Evolutionary conservation across 2,329 filamentous ascomycete genomes (phyloP).

Genomic region (Sporothrix protearum): DNA sequence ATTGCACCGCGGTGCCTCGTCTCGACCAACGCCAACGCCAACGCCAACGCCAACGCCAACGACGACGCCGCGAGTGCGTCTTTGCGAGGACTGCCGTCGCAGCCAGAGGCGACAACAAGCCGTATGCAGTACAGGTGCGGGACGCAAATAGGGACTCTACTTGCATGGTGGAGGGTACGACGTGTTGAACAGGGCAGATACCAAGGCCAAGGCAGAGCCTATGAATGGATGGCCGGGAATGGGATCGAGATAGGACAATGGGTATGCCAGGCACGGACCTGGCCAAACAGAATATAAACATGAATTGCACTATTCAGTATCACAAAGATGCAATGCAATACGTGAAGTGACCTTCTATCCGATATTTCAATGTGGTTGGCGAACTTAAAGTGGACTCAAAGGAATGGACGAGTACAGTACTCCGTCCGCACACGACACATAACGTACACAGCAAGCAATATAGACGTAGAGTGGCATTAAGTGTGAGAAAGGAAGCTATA

Average conservation of each 20-base stretch:
- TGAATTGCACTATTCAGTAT: not conserved
- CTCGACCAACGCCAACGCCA: not conserved
- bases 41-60: too few relatives aligned
- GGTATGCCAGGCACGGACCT: not conserved
- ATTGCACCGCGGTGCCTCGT: not conserved
- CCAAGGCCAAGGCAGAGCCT: not conserved
- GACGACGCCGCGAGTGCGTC: not conserved
- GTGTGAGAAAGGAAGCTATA: slow-evolving; percentile 3
- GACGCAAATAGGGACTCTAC: not conserved
- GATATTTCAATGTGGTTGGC: not conserved
- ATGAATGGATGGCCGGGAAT: not conserved
- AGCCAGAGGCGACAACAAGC: not conserved
- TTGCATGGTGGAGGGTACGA: not conserved
- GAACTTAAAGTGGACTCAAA: not conserved
- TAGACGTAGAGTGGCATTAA: slow-evolving; percentile 21
- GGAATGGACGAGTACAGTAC: not conserved
- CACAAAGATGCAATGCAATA: too few relatives aligned
- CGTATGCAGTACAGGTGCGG: not conserved
- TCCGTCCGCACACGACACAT: not conserved
- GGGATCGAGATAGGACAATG: not conserved
- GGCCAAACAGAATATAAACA: not conserved
- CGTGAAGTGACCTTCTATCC: not conserved
- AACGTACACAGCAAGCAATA: not conserved
- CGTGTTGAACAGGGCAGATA: not conserved
- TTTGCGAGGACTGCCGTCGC: not conserved